Base-by-base conservation (phyloP, 495 filamentous ascomycete genomes). In the Lasiosphaeris hirsuta region DNA sequence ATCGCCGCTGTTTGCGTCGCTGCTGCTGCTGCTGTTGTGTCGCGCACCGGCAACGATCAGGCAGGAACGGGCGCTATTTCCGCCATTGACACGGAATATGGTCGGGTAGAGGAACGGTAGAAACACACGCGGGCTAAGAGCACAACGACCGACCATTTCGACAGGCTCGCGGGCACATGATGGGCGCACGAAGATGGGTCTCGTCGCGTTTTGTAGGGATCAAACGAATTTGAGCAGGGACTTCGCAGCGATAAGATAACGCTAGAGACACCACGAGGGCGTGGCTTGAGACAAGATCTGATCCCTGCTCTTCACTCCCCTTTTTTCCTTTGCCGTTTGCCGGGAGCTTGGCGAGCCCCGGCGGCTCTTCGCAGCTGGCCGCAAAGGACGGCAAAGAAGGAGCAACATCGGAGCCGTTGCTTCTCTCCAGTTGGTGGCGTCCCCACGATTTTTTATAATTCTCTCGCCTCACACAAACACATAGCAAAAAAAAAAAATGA, bases 81-180 rank as follows among this genome's bases (percentile, higher is more conserved):
- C 63, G 47, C 69, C 67, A 42, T 67, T 68, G 70, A 66, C 67
- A 37, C 64, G 60, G 57, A 74, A 71, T 17, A 86, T 57, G 33
- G 76, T 80, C 4, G 86, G 86, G 64, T 87, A 89, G 14, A 88
- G 78, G 64, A 88, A 90, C 7, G 84, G 85, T 2, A 86, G 78
- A 54, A 86, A 69, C 43, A 80, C 74, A 15, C 74, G 72, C 11
- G 71, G 70, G 19, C 69, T 60, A 9, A 70, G 56, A 10, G 76
- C 57, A 63, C 75, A 77, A 54, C 78, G 67, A 51, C 74, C 73
- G 57, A 76, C 69, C 80, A 82, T 82, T 51, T 51, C 69, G 57
- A 60, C 46, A 10, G 37, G 42, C 34, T 30, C 42, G 41, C 10
- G n/a, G 55, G 38, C 40, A 47, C 48, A 52, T 53, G 15, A 18